A percentile compares a stretch with the other conserved stretches of the same genome.
Evolutionary conservation across 2,329 filamentous ascomycete genomes (phyloP).

Genomic region (Blastomyces emzantsi): DNA sequence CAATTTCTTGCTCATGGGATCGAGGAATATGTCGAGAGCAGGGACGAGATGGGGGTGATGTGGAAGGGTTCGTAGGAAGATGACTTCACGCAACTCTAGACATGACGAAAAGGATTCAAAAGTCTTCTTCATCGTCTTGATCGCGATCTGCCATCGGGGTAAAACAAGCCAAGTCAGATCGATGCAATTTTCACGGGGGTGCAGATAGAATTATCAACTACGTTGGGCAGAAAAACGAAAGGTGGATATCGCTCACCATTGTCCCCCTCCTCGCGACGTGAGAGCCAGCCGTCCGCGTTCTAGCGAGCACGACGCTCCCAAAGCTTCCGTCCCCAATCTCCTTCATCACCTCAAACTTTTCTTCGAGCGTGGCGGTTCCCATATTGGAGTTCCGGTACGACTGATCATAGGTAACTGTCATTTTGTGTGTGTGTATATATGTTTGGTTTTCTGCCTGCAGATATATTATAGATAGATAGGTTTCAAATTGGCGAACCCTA

Average conservation of each 20-base stretch:
- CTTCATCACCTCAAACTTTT: constrained; percentile 93
- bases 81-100: constrained; percentile 88
- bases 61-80: constrained; percentile 86
- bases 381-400: constrained; percentile 54
- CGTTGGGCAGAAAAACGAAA: neutral
- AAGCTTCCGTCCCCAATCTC: constrained; percentile 99
- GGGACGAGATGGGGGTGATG: constrained; percentile 89
- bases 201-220: neutral
- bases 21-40: constrained; percentile 94
- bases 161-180: neutral
- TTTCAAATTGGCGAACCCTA: neutral
- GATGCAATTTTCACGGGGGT: neutral
- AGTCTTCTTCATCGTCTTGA: constrained; percentile 99
- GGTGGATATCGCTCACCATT: constrained; percentile 56
- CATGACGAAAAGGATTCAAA: constrained; percentile 90
- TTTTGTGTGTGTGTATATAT: constrained; percentile 40
- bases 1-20: constrained; percentile 89
- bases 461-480: constrained; percentile 18
- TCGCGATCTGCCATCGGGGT: constrained; percentile 61
- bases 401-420: constrained; percentile 69
- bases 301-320: constrained; percentile 84
- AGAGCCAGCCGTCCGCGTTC: constrained; percentile 83
- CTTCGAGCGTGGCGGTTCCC: constrained; percentile 56
- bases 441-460: constrained; percentile 32
- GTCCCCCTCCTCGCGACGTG: constrained; percentile 83